Evolutionary conservation across 805 yeast species (phyloP).

Genomic region (Nakazawaea pomicola): DNA sequence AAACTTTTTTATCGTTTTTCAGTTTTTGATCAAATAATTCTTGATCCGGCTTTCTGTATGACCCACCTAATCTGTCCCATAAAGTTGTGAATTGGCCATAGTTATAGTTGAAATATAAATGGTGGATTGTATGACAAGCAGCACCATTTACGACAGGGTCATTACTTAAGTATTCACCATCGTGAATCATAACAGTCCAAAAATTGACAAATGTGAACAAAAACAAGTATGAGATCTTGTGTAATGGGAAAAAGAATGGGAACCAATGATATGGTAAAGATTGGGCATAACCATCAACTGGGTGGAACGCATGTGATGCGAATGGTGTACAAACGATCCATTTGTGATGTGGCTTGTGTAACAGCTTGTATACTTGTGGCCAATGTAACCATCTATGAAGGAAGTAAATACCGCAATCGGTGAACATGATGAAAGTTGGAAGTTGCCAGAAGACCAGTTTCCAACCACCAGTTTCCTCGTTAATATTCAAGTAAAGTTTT

Average conservation of each 20-base stretch:
- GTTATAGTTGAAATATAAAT: slow-evolving; percentile 94
- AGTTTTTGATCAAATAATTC: slow-evolving; percentile 66
- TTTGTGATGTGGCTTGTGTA: slow-evolving; percentile 98
- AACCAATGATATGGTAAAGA: slow-evolving; percentile 89
- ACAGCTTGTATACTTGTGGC: slow-evolving; percentile 77
- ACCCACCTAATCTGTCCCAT: slow-evolving; percentile 95
- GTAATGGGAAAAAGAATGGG: slow-evolving; percentile 90
- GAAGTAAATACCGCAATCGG: slow-evolving; percentile 88
- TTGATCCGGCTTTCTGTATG: slow-evolving; percentile 89
- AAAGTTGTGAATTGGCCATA: slow-evolving; percentile 97
- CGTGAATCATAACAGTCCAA: slow-evolving; percentile 99
- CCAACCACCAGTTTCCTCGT: slow-evolving; percentile 65
- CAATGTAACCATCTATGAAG: slow-evolving; percentile 93
- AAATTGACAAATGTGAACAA: slow-evolving; percentile 89
- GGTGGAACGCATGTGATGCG: slow-evolving; percentile 98
- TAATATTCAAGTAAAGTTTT: slow-evolving; percentile 61
- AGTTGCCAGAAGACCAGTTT: slow-evolving; percentile 59
- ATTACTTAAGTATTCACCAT: slow-evolving; percentile 90
- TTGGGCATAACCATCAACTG: slow-evolving; percentile 93
- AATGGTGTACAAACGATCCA: slow-evolving; percentile 99
- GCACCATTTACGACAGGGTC: slow-evolving; percentile 96
- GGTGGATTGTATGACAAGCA: slow-evolving; percentile 97
- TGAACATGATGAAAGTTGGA: slow-evolving; percentile 81
- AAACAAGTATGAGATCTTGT: slow-evolving; percentile 75
- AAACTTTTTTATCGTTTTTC: slow-evolving; percentile 53